Base-by-base conservation (phyloP, 805 yeast species). In the Peterozyma toletana region DNA sequence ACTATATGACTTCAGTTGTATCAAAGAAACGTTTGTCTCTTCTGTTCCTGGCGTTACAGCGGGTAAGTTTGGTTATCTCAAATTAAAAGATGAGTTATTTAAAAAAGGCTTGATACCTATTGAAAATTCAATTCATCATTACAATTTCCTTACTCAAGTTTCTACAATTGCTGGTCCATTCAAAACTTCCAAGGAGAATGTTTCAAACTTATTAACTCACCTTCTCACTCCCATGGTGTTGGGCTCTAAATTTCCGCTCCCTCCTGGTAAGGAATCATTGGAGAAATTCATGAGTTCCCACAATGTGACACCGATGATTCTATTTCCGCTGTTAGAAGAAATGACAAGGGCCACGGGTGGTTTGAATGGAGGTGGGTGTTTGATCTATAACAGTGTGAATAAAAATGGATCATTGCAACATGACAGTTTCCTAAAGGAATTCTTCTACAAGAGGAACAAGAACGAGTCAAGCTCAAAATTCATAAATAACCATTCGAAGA, bases 401-500 rank as follows among this genome's bases (percentile, higher is more conserved):
- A 45, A 55, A 3, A 52, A 47, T 11, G 49, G 52, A 2, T 59
- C 58, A 13, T 15, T 48, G 33, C 50, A 58, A 13, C 83, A 77
- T 41, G 65, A 71, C 46, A 49, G 57, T 5, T 66, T 69, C 13
- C 49, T 83, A 14, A 53, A 54, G 35, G 68, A 71, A 1, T 66
- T 65, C 41, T 56, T 80, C n/a, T 52, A 68, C 49, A 59, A 56
- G 41, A 78, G 86, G 83, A 55, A 57, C 5, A 50, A 61, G 3
- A 34, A 40, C 38, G 37, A 49, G 33, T 49, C 60, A 39, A 51
- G 55, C 30, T 43, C 74, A 31, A 61, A 18, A 7, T 44, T 40
- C 33, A 41, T 44, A 9, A 40, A 44, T 34, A 44, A 44, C 30
- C 96, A 87, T 60, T 79, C 82, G 11, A 87, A 87, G 58, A 75